Base-by-base conservation (phyloP, 1,284 basidiomycete species). In the Irpex lacteus region DNA sequence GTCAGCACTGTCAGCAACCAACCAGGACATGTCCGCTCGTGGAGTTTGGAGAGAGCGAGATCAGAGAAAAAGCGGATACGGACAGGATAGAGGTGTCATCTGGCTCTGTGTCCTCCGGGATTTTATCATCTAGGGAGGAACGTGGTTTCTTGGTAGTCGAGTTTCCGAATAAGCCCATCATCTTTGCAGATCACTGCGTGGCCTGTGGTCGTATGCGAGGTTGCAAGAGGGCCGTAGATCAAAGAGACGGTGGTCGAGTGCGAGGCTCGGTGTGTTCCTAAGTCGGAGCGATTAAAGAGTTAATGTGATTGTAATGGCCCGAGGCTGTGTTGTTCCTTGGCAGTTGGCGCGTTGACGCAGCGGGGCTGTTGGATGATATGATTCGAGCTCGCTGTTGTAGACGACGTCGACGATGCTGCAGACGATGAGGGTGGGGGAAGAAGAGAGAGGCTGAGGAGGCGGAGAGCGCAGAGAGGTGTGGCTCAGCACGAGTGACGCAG, bases 61-160 rank as follows among this genome's bases (percentile, higher is more conserved):
- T 67, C 60, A 64, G 64, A 65, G 67, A 65, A n/a, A 36, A 18
- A 34, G 54, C 61, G 65, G 69, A 72, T 64, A 88, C 90, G 75
- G 73, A 93, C 91, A 93, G 77, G 80, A 93, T 88, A 67, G 91
- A 92, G 65, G 91, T 92, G 75, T 93, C 91, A 76, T 93, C 91
- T 63, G 90, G 87, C 69, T 91, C 88, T 55, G 89, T 89, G 74
- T 91, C 91, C 67, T 90, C 89, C 52, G 89, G 89, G 60, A 84
- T 80, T 74, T 84, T 88, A 74, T 91, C 89, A 59, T 87, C 86
- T 69, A 85, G 82, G 13, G 62, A 63, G 72, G 83, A 80, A 64
- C 85, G 85, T 70, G 84, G 85, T 69, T 88, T 81, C 75, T 83
- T 83, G 68, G 82, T 83, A 63, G 85, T 84, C 60, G 89, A 87